These are phyloP conservation scores for Pseudocercospora musae DNA, from an alignment of 2,329 filamentous ascomycete genomes.

Conservation along the genomic window DNA sequence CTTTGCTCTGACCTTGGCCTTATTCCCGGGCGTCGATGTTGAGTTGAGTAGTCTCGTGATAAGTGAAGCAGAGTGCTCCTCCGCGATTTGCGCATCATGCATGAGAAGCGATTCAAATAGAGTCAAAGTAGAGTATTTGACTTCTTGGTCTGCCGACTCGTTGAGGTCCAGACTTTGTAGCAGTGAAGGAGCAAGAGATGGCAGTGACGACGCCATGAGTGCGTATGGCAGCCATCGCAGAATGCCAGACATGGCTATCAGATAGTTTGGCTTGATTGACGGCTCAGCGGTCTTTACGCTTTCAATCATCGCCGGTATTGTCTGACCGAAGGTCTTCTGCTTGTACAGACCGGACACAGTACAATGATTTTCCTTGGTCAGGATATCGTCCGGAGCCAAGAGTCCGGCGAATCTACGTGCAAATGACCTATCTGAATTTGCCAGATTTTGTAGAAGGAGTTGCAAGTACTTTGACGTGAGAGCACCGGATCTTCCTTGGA, in stretches of 20 bases:
- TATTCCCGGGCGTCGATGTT: slow-evolving; percentile 28
- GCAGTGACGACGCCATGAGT: slow-evolving; percentile 58
- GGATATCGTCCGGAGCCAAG: slow-evolving; percentile 58
- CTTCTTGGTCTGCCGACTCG: slow-evolving; percentile 44
- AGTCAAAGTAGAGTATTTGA: slow-evolving; percentile 59
- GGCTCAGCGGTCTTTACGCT: slow-evolving; percentile 48
- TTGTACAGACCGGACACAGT: slow-evolving; percentile 60
- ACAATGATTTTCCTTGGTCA: slow-evolving; percentile 60
- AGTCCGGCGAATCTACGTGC: slow-evolving; percentile 59
- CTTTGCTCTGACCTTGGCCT: slow-evolving; percentile 45
- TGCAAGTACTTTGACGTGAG: slow-evolving; percentile 43
- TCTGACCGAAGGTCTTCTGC: slow-evolving; percentile 60
- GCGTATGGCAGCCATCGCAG: slow-evolving; percentile 58
- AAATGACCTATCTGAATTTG: slow-evolving; percentile 44
- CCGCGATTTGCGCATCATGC: slow-evolving; percentile 53
- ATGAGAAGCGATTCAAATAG: slow-evolving; percentile 58
- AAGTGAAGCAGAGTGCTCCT: slow-evolving; percentile 57
- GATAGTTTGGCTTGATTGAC: slow-evolving; percentile 56
- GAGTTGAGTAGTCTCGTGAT: slow-evolving; percentile 55
- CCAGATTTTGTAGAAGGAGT: slow-evolving; percentile 50
- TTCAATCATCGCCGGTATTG: slow-evolving; percentile 55
- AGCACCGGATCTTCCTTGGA: slow-evolving; percentile 51
- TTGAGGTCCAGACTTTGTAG: slow-evolving; percentile 58
- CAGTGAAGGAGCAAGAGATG: slow-evolving; percentile 57
- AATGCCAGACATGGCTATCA: slow-evolving; percentile 61